Percentiles rank a stretch among this genome's conserved stretches.
Evolutionary conservation across 257 asterid species (phyloP).

Genomic region (Euphrasia confusa): DNA sequence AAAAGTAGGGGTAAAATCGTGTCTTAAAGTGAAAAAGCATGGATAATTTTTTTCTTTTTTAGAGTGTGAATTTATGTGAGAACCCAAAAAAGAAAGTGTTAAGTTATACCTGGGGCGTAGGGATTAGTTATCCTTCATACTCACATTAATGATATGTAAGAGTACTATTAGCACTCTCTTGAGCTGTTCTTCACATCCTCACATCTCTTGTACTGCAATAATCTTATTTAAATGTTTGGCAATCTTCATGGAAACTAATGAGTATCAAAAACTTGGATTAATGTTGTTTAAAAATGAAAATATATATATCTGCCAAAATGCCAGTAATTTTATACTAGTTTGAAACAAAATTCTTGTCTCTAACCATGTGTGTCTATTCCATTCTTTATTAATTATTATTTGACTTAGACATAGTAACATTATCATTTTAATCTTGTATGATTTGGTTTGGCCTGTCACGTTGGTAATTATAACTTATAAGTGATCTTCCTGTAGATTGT

Average conservation of each 20-base stretch:
- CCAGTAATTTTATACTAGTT: background rate
- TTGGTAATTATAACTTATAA: slow-evolving; percentile 12
- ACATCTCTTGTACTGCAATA: background rate
- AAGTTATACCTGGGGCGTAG: no score
- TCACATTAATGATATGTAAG: no score
- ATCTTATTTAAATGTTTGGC: slow-evolving; percentile 2
- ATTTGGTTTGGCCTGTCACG: slow-evolving; percentile 13
- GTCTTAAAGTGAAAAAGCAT: no score
- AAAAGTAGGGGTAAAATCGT: no score
- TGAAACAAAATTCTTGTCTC: background rate
- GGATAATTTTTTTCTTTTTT: no score
- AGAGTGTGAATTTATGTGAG: no score
- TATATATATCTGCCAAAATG: background rate
- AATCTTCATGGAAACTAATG: background rate
- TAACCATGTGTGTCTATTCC: background rate
- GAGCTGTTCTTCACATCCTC: background rate
- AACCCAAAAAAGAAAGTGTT: no score
- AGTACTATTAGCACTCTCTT: slow-evolving; percentile 2
- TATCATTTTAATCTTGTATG: slow-evolving; percentile 5
- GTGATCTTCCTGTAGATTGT: slow-evolving; percentile 59
- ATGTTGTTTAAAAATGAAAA: background rate
- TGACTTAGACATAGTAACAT: background rate
- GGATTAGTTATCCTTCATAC: no score
- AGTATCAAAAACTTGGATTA: slow-evolving; percentile 8
- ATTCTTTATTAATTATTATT: background rate